Conservation (phyloP, 257 asterid genomes). For the Solanum habrochaites region DNA sequence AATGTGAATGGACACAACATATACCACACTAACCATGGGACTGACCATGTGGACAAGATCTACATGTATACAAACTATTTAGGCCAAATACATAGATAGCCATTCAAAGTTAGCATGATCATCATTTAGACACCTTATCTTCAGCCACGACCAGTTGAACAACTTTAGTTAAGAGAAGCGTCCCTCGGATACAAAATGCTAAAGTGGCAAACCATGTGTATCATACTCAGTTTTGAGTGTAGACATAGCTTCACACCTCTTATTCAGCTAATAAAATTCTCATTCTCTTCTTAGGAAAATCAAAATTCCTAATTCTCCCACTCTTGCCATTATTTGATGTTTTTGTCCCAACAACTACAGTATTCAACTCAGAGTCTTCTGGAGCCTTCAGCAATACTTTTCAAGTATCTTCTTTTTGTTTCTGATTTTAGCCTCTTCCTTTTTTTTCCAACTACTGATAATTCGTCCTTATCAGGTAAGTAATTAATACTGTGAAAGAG, state of each 20-base stretch:
- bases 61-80: background rate
- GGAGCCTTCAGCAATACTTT: background rate
- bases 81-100: background rate
- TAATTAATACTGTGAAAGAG: background rate
- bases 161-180: background rate
- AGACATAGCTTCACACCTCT: background rate
- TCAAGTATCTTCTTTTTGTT: background rate
- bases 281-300: background rate
- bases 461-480: background rate
- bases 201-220: background rate
- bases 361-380: background rate
- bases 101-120: background rate
- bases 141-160: background rate
- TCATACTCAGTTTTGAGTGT: background rate
- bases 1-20: background rate
- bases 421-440: background rate
- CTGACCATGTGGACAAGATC: background rate
- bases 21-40: background rate
- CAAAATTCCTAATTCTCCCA: background rate
- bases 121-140: background rate
- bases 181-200: background rate
- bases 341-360: background rate
- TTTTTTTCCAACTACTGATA: background rate
- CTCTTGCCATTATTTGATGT: background rate
- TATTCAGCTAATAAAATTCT: background rate